A percentile compares a stretch with the other conserved stretches of the same genome.
These are phyloP conservation scores for Trichosporon sp. DNA, from an alignment of 1,284 basidiomycete genomes.

Conservation along the genomic window DNA sequence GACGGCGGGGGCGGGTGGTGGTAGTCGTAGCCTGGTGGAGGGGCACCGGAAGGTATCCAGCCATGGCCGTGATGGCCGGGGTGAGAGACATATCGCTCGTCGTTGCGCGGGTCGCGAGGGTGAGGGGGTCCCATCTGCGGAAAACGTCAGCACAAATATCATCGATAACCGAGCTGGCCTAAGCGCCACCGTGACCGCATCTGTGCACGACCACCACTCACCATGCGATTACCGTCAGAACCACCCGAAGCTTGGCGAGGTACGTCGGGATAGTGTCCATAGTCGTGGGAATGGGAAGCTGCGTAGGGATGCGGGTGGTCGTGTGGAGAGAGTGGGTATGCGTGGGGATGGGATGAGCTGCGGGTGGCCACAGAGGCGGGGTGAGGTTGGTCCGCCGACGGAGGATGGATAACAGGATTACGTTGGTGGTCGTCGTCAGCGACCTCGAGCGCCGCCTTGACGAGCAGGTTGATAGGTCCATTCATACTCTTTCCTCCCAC, in stretches of 20 bases:
- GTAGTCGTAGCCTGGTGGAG: neutral
- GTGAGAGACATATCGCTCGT: constrained; percentile 1
- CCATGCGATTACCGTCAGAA: neutral
- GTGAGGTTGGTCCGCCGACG: neutral
- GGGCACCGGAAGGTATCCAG: neutral
- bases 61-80: neutral
- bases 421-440: neutral
- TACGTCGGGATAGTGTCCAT: neutral
- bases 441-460: constrained; percentile 8
- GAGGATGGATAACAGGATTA: neutral
- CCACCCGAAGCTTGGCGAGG: neutral
- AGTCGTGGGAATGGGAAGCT: neutral
- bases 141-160: neutral
- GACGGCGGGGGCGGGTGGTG: neutral
- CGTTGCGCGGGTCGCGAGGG: neutral
- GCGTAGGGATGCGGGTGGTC: neutral
- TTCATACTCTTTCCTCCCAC: neutral
- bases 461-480: constrained; percentile 11
- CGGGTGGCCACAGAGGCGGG: neutral
- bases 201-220: neutral
- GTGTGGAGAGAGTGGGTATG: neutral
- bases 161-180: neutral
- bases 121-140: neutral
- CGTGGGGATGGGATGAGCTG: neutral
- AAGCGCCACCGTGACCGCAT: neutral